A percentile compares a stretch with the other conserved stretches of the same genome.
Evolutionary conservation across 768 basidiomycete genomes (phyloP).

Genomic region (Auriculariales sp.): DNA sequence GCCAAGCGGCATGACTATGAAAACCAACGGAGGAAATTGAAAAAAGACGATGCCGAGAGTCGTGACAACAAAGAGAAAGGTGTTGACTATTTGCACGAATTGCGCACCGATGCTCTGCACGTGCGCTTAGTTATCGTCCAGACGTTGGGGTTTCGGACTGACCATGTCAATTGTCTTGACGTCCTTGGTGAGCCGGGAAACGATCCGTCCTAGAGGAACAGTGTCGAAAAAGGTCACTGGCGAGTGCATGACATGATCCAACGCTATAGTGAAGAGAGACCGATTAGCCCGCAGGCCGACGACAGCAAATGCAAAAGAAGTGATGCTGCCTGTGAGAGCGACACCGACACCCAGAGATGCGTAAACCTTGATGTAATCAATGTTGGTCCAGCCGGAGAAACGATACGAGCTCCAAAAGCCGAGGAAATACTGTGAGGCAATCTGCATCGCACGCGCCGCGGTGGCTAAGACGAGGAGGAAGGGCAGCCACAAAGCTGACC

Average conservation of each 20-base stretch:
- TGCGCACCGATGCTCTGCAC: background rate
- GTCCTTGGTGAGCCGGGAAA: constrained; percentile 45
- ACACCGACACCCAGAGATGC: constrained; percentile 31
- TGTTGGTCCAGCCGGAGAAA: constrained; percentile 39
- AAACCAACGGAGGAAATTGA: constrained; percentile 51
- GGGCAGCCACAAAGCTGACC: constrained; percentile 29
- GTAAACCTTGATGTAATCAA: constrained; percentile 51
- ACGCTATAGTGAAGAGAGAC: constrained; percentile 39
- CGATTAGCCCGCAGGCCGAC: constrained; percentile 21
- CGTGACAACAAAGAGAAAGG: constrained; percentile 32
- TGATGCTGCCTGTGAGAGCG: constrained; percentile 18
- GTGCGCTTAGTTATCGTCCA: no score
- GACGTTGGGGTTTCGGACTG: constrained; percentile 20
- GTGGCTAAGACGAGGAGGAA: constrained; percentile 29
- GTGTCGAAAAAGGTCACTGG: constrained; percentile 60
- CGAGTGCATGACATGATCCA: constrained; percentile 42
- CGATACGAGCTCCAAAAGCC: constrained; percentile 57
- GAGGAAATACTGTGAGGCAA: constrained; percentile 54
- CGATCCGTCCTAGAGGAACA: constrained; percentile 47
- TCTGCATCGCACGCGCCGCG: constrained; percentile 34
- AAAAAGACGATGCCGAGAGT: constrained; percentile 49
- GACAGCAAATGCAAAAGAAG: constrained; percentile 27
- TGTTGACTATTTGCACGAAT: constrained; percentile 23
- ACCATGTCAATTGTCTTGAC: constrained; percentile 39
- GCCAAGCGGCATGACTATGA: constrained; percentile 39